Base-by-base conservation (phyloP, 495 filamentous ascomycete species). In the Daldinia bambusicola region DNA sequence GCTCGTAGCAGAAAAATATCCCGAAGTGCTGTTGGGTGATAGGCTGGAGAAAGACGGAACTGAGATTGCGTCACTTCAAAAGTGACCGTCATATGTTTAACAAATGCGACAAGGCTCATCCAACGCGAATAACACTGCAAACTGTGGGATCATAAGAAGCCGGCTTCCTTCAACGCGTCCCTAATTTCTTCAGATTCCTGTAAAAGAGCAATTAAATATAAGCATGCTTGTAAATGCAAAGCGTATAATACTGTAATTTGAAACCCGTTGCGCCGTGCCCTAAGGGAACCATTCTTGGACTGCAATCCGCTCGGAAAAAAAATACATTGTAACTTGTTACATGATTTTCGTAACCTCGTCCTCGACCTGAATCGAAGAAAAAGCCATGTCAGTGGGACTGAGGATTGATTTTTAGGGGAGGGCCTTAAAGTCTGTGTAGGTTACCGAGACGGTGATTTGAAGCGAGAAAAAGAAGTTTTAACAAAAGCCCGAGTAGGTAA, bases 311-410 rank as follows among this genome's bases (percentile, higher is more conserved):
- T 70, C 58, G 66, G 63, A 53, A 68, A 71, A 71, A 74, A 56
- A 77, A 71, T 72, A 76, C 69, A 68, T 64, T 74, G 68, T 67
- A 50, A 74, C 69, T 65, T 71, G 80, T 87, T 92, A 96, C 92
- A 94, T 93, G 82, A 98, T 92, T 86, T 94, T 97, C 70, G 93
- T 95, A 80, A 98, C 89, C 79, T 97, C 94, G 84, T 96, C 94
- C 84, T 96, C 93, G 83, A 95, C 92, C 94, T 97, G 89, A 83
- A 78, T 76, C 70, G 63, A 72, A 73, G 34, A 77, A 78, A 80
- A 65, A 77, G 65, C 66, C 67, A 79, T 79, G 87, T 91, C 89
- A 92, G 87, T 84, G 75, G 73, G 71, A 70, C 2, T 68, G 52
- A 71, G 80, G 75, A 77, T 77, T 56, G 69, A n/a, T n/a, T n/a